Evolutionary conservation across 2,329 filamentous ascomycete genomes (phyloP).

Genomic region (Colletotrichum filicis): DNA sequence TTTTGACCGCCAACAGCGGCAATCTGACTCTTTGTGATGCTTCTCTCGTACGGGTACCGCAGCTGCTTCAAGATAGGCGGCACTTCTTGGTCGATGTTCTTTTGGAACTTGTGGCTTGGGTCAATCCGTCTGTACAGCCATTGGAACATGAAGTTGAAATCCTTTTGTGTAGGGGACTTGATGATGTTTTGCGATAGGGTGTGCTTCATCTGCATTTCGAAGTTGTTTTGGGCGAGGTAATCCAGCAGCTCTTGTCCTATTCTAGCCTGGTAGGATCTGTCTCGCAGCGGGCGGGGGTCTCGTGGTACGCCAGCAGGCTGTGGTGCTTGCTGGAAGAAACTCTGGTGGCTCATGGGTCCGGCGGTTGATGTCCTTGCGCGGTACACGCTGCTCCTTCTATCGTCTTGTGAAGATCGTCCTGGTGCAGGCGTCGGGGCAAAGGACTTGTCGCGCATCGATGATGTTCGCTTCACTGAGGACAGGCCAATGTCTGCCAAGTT

Average conservation of each 20-base stretch:
- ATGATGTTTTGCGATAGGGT: slow-evolving; percentile 90
- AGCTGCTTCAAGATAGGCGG: slow-evolving; percentile 92
- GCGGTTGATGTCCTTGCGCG: slow-evolving; percentile 73
- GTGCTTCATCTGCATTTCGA: slow-evolving; percentile 98
- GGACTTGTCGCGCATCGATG: slow-evolving; percentile 80
- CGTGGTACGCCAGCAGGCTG: slow-evolving; percentile 83
- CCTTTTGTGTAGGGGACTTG: slow-evolving; percentile 95
- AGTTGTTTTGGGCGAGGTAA: slow-evolving; percentile 92
- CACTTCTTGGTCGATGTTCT: slow-evolving; percentile 95
- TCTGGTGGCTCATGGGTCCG: slow-evolving; percentile 81
- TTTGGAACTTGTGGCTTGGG: slow-evolving; percentile 91
- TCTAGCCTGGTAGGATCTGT: slow-evolving; percentile 80
- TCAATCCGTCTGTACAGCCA: slow-evolving; percentile 98
- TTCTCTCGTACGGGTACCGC: slow-evolving; percentile 93
- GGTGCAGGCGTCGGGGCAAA: slow-evolving; percentile 41
- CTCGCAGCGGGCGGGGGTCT: slow-evolving; percentile 88
- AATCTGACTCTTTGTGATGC: slow-evolving; percentile 96
- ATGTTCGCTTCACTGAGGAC: slow-evolving; percentile 86
- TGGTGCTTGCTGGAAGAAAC: slow-evolving; percentile 92
- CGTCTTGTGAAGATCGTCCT: slow-evolving; percentile 60
- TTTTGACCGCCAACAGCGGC: slow-evolving; percentile 96
- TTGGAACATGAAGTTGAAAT: slow-evolving; percentile 98
- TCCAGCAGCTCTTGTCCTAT: slow-evolving; percentile 93
- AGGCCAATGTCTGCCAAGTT: slow-evolving; percentile 84
- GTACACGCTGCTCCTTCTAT: slow-evolving; percentile 86